A percentile compares a stretch with the other conserved stretches of the same genome.
phyloP scores from a whole-genome alignment of 2,329 filamentous ascomycete species.

The Trichoderma sp. region DNA sequence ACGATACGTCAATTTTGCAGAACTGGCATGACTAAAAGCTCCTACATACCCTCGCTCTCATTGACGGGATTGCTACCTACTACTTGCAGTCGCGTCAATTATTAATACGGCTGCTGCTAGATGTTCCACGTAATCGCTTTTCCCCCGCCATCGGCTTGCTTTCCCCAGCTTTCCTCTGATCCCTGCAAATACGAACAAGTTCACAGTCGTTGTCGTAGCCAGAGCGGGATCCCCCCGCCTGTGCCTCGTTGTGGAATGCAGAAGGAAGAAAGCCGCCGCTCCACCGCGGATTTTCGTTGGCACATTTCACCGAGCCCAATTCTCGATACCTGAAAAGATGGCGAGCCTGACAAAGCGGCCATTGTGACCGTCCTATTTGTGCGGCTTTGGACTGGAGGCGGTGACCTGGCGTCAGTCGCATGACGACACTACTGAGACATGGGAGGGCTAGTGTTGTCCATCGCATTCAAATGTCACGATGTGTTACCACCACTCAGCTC shows the following conservation, averaged over 20 bases:
- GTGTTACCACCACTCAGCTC: slow-evolving; percentile 12
- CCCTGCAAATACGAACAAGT: background rate
- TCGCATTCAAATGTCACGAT: background rate
- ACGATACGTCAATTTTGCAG: background rate
- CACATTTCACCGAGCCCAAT: slow-evolving; percentile 18
- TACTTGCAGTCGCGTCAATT: background rate
- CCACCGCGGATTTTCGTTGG: slow-evolving; percentile 5
- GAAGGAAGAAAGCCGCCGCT: background rate
- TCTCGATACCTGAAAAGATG: slow-evolving; percentile 9
- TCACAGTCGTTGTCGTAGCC: background rate
- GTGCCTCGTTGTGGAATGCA: background rate
- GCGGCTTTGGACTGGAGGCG: slow-evolving; percentile 3
- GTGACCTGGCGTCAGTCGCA: slow-evolving; percentile 15
- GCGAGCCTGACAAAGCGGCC: background rate
- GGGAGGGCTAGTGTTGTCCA: background rate
- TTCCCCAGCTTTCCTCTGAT: background rate
- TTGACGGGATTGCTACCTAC: background rate
- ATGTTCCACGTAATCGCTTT: background rate
- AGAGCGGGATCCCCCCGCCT: slow-evolving; percentile 7
- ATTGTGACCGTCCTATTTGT: slow-evolving; percentile 17
- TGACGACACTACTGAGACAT: background rate
- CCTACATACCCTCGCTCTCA: background rate
- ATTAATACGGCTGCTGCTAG: background rate
- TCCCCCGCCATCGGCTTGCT: background rate
- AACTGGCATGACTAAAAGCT: background rate